Evolutionary conservation across 129 eudicot genomes (phyloP).

Genomic region (Dittrichia graveolens): DNA sequence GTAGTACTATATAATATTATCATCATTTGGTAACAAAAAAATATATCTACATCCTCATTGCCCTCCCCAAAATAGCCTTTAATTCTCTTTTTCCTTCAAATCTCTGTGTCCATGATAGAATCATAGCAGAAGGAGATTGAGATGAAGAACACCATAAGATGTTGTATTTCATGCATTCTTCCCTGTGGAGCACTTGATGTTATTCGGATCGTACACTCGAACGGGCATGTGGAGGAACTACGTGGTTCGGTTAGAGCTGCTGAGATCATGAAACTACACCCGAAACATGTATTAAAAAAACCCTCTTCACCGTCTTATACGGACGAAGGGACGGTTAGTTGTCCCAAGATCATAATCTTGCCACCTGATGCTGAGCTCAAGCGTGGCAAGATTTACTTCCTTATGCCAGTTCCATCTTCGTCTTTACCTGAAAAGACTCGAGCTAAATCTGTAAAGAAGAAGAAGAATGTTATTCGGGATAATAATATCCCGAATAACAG

Average conservation of each 20-base stretch:
- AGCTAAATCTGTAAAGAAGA: constrained; percentile 41
- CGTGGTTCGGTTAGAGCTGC: constrained; percentile 64
- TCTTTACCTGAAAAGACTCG: constrained; percentile 43
- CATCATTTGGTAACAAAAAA: constrained; percentile 31
- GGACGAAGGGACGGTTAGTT: constrained; percentile 35
- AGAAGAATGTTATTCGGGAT: constrained; percentile 22
- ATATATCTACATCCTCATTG: constrained; percentile 25
- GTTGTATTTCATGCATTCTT: constrained; percentile 95
- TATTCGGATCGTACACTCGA: constrained; percentile 79
- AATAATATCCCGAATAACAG: constrained; percentile 20
- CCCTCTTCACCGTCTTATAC: constrained; percentile 56
- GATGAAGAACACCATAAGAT: constrained; percentile 75
- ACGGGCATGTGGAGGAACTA: constrained; percentile 83
- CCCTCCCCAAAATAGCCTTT: constrained; percentile 26
- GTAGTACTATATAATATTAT: constrained; percentile 29
- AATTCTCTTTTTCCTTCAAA: constrained; percentile 25
- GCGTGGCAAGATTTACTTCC: constrained; percentile 90
- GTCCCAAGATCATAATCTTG: constrained; percentile 67
- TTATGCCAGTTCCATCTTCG: constrained; percentile 70
- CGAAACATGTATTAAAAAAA: constrained; percentile 78
- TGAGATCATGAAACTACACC: constrained; percentile 72
- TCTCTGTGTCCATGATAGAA: constrained; percentile 41
- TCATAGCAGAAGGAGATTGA: constrained; percentile 20
- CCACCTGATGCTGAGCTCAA: constrained; percentile 92
- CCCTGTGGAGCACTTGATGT: constrained; percentile 95